Base-by-base conservation (phyloP, 73 alveolate genomes). In the Breviolum minutum region DNA sequence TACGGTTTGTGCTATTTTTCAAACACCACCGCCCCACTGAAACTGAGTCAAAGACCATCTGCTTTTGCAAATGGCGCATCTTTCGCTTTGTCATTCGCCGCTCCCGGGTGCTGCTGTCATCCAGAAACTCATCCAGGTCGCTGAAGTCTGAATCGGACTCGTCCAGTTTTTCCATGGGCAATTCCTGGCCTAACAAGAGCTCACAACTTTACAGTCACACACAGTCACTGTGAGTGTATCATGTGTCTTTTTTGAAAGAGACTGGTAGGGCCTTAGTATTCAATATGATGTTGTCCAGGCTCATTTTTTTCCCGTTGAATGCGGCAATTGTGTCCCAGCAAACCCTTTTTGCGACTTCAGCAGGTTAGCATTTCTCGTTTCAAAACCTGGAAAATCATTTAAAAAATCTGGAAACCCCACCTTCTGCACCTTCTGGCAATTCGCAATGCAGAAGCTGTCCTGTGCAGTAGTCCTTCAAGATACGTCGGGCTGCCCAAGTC, bases 371-470 rank as follows among this genome's bases (percentile, higher is more conserved):
- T 0, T 3, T 40, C 54, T 40, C 54, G 0, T 40, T 40, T 0
- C 54, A 40, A 40, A 40, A 40, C 54, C 54, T 40, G 54, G 54
- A 40, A 8, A 22, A 62, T 24, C 24, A 40, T 54, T 8, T 64
- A 87, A n/a, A 69, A 6, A 29, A 30, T 64, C 69, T 20, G 70
- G 48, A 30, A 70, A 16, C 73, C 61, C 74, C 70, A 63, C 76
- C 68, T 20, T 24, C 70, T 80, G 68, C 92, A 83, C 98, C 98
- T 54, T 66, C 91, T 5, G 98, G 98, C 48, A 74, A 80, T 81
- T 92, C 98, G 66, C 98, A 92, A 84, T 92, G 98, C 80, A 92
- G 98, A 79, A 92, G 98, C 90, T 92, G 98, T 68, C 98, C 98
- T 10, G 98, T 92, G 91, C 98, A 92, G 69, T 70, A 92, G 66